Percentiles rank a stretch among this genome's conserved stretches.
Conservation (phyloP, 73 alveolate genomes). For the Loxodes magnus region DNA sequence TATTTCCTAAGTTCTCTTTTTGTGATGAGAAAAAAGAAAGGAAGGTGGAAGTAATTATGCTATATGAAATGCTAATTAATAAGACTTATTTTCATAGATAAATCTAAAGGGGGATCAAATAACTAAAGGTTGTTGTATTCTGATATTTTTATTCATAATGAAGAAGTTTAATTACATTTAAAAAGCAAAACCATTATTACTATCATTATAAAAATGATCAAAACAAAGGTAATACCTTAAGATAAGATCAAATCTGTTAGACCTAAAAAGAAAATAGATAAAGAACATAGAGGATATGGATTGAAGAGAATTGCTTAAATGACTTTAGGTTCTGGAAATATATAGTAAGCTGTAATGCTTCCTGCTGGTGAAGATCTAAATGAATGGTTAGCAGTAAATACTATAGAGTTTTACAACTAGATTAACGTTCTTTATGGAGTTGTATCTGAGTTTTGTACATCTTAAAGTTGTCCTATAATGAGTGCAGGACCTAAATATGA, state of each 20-base stretch:
- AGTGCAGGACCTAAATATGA: slow-evolving; percentile 69
- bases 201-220: no score
- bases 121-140: no score
- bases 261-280: slow-evolving; percentile 66
- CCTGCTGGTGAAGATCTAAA: slow-evolving; percentile 89
- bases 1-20: no score
- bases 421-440: slow-evolving; percentile 58
- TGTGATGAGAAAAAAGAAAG: no score
- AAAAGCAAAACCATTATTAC: no score
- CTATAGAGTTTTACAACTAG: slow-evolving; percentile 77
- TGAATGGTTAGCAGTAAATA: slow-evolving; percentile 90
- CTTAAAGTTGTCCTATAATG: slow-evolving; percentile 56
- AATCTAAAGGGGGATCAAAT: no score
- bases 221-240: no score
- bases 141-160: no score
- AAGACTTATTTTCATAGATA: no score
- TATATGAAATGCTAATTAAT: no score
- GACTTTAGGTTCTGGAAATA: slow-evolving; percentile 84
- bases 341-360: slow-evolving; percentile 74
- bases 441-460: slow-evolving; percentile 54
- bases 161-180: no score
- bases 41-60: no score
- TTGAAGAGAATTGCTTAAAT: slow-evolving; percentile 74
- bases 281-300: slow-evolving; percentile 74
- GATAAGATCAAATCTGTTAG: slow-evolving; percentile 49